Conservation (phyloP, 73 alveolate genomes). For the Paramecium biaurelia region DNA sequence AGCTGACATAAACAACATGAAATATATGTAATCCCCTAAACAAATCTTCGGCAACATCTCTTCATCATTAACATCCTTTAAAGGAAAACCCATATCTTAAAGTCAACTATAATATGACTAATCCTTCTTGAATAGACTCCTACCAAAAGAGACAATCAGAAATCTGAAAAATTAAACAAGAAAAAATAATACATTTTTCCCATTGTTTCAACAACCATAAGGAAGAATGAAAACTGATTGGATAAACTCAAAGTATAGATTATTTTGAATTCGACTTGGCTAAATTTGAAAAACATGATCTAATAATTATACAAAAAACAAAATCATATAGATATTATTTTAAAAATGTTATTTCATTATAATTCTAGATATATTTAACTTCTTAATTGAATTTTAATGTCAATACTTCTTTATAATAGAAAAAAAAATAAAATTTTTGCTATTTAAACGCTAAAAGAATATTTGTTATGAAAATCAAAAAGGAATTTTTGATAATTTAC, state of each 20-base stretch:
- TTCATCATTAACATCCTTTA: neutral
- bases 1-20: neutral
- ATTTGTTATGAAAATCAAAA: too few species aligned
- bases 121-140: neutral
- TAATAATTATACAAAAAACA: neutral
- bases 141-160: neutral
- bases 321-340: neutral
- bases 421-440: neutral
- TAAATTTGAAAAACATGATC: neutral
- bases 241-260: slow-evolving; percentile 24
- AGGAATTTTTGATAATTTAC: neutral
- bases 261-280: neutral
- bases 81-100: neutral
- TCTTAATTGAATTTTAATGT: neutral
- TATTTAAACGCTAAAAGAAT: neutral
- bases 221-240: slow-evolving; percentile 20
- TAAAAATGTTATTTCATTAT: neutral
- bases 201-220: neutral
- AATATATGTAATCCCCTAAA: neutral
- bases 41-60: neutral
- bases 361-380: neutral
- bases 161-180: neutral
- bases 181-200: neutral
- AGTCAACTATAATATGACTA: neutral
- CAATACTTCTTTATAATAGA: neutral